Percentiles rank a stretch among this genome's conserved stretches.
These are phyloP conservation scores for Juglanconis juglandina DNA, from an alignment of 2,329 filamentous ascomycete species.

Conservation along the genomic window DNA sequence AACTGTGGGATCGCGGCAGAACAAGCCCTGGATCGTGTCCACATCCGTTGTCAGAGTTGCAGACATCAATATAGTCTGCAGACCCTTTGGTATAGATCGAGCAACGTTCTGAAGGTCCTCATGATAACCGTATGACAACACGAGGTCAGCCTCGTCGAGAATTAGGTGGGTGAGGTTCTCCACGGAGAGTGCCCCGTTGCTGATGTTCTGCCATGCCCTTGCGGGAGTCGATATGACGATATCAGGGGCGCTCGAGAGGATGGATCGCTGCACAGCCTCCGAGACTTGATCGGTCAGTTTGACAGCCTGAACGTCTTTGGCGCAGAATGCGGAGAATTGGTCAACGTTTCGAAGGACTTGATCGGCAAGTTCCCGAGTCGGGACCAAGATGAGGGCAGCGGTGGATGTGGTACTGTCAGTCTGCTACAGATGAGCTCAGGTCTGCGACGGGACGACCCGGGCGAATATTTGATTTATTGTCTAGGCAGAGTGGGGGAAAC, in stretches of 20 bases:
- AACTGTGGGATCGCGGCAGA: constrained; percentile 76
- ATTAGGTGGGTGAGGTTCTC: constrained; percentile 73
- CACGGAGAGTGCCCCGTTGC: constrained; percentile 66
- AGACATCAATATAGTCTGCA: constrained; percentile 91
- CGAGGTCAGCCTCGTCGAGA: constrained; percentile 90
- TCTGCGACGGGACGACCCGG: constrained; percentile 18
- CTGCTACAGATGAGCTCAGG: constrained; percentile 27
- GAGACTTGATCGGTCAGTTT: constrained; percentile 91
- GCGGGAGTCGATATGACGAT: constrained; percentile 88
- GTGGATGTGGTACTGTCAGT: constrained; percentile 52
- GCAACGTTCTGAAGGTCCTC: constrained; percentile 82
- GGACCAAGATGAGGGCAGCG: constrained; percentile 83
- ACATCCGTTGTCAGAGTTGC: constrained; percentile 88
- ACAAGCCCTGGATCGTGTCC: constrained; percentile 77
- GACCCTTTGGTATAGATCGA: constrained; percentile 72
- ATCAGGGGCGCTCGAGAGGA: constrained; percentile 82
- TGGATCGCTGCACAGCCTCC: constrained; percentile 80
- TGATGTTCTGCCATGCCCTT: constrained; percentile 75
- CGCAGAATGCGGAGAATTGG: constrained; percentile 75
- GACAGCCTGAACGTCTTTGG: constrained; percentile 75
- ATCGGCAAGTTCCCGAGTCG: constrained; percentile 88
- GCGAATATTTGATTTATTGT: not conserved
- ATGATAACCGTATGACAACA: constrained; percentile 90
- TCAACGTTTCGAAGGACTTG: constrained; percentile 81
- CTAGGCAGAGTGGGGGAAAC: not conserved